Evolutionary conservation across 2,329 filamentous ascomycete species (phyloP).

Genomic region (Colletotrichum chrysophilum): DNA sequence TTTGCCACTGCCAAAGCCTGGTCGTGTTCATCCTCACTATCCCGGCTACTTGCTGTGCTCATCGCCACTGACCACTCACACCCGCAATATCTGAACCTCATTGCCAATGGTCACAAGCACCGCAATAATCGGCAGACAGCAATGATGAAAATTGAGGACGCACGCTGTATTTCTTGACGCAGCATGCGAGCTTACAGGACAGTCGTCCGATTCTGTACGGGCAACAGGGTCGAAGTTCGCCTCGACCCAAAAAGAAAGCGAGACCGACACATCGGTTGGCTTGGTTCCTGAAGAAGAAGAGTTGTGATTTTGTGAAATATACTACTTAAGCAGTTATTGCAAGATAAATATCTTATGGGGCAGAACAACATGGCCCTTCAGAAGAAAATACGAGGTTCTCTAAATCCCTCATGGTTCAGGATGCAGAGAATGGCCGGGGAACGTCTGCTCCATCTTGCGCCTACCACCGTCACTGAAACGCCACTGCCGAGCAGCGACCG

Average conservation of each 20-base stretch:
- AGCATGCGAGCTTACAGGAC: background rate
- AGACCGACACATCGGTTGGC: background rate
- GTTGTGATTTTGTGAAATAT: background rate
- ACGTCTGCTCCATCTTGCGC: too few species aligned
- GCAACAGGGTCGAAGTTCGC: background rate
- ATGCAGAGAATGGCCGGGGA: too few species aligned
- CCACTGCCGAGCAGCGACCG: background rate
- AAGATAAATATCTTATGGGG: background rate
- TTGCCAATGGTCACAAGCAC: background rate
- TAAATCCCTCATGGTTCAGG: too few species aligned
- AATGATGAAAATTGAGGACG: background rate
- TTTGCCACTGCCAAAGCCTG: background rate
- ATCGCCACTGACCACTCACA: too few species aligned
- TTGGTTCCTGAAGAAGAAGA: rapidly evolving
- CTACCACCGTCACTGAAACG: too few species aligned
- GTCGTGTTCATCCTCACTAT: background rate
- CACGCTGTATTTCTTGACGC: background rate
- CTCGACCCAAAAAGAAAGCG: background rate
- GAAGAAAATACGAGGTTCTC: background rate
- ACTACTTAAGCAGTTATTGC: background rate
- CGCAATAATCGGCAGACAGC: background rate
- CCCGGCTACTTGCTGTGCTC: background rate
- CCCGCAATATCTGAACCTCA: background rate
- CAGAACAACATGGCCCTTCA: background rate
- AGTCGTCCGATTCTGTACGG: background rate